Evolutionary conservation across 2,329 filamentous ascomycete genomes (phyloP), one percentile per base, ranked within the genome.

Genomic region (Alternaria metachromatica): DNA sequence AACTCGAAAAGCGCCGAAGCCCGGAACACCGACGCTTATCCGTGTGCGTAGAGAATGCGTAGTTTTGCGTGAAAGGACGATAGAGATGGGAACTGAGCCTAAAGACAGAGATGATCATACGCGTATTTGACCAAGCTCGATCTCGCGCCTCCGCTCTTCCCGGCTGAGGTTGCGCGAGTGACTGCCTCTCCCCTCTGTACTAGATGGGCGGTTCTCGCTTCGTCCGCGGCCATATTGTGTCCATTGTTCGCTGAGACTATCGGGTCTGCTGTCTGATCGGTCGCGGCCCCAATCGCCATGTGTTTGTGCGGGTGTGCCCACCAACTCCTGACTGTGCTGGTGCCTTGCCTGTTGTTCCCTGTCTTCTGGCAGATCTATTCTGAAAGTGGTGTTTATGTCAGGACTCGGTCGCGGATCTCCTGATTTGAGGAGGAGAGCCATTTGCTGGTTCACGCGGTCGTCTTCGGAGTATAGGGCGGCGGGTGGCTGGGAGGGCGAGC

Each of bases 371-470:
- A 81, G 68, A 48, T 80, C 74, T 51, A 85, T 83, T 21, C 73
- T 75, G 71, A 82, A 84, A 0, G 83, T 84, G 62, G 77, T 78
- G 62, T 74, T 66, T 53, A 80, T 72, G 67, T 79, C 68, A 37
- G 78, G 64, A 60, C 75, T 72, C 20, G 75, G 64, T 64, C 76
- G 73, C 4, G 72, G 59, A 50, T 82, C 78, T 25, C 68, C 67
- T 59, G 15, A n/a, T n/a, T 76, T 76, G 59, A 85, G 80, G 0
- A 86, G 77, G 65, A 82, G 78, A n/a, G 83, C 79, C 80, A 85
- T 84, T 64, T 86, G 84, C 67, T 84, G 82, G 28, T 83, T 82
- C 61, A 84, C 82, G 63, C 81, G 76, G 54, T 86, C 84, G 58
- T 85, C 83, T 68, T 86, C 84, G 21, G 80, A 79, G 58, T 84